phyloP scores from a whole-genome alignment of 176 grass and related monocot species.

The Carex littledalei region DNA sequence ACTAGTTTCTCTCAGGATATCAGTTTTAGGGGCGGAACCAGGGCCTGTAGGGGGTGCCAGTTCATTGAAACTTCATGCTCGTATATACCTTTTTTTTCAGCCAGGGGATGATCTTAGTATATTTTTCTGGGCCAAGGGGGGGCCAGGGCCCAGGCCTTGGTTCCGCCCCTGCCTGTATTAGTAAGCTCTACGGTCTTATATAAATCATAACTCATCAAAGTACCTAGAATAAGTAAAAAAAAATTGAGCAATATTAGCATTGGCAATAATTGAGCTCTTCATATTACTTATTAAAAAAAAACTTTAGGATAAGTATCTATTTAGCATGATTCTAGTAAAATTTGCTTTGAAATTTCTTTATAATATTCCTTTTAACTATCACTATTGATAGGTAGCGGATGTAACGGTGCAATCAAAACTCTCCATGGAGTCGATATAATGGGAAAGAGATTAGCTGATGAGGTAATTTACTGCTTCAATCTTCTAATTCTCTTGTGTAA shows the following conservation, averaged over 20 bases:
- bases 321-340: background rate
- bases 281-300: background rate
- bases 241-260: background rate
- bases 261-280: background rate
- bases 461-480: conserved; percentile 37
- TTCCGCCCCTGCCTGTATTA: background rate
- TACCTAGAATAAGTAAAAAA: background rate
- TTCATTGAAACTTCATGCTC: too few relatives aligned
- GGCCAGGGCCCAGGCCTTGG: too few relatives aligned
- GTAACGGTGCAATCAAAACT: conserved; percentile 59
- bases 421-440: conserved; percentile 82
- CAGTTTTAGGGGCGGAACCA: too few relatives aligned
- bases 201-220: background rate
- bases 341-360: background rate
- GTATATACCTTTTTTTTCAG: too few relatives aligned
- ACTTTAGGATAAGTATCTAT: background rate
- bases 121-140: too few relatives aligned
- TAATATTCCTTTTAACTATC: background rate
- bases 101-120: too few relatives aligned
- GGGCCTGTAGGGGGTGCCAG: too few relatives aligned
- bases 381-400: conserved; percentile 55
- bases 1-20: too few relatives aligned
- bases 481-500: background rate
- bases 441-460: conserved; percentile 81
- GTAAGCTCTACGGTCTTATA: background rate